These are phyloP conservation scores for Rubus idaeus DNA, from an alignment of 306 rosid genomes.

Conservation along the genomic window DNA sequence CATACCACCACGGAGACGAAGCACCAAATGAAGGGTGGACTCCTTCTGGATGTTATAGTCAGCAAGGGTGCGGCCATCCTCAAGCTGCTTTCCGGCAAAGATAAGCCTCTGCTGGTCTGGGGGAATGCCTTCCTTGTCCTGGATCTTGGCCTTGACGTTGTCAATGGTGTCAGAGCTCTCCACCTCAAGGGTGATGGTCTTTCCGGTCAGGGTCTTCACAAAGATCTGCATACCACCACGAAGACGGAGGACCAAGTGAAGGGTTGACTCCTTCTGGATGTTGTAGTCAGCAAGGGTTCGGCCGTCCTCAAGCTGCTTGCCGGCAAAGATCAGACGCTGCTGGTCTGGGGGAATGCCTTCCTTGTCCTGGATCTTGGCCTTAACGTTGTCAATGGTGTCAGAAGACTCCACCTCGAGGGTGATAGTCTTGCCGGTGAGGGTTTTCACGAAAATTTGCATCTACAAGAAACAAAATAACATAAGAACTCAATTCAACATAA, in stretches of 20 bases:
- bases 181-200: constrained; percentile 70
- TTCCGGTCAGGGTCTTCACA: constrained; percentile 67
- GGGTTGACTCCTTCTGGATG: constrained; percentile 42
- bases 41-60: constrained; percentile 80
- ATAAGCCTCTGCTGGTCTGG: constrained; percentile 71
- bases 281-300: constrained; percentile 27
- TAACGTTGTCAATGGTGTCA: constrained; percentile 37
- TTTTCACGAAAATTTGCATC: constrained; percentile 60
- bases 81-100: constrained; percentile 72
- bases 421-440: constrained; percentile 40
- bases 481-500: background rate
- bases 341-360: constrained; percentile 35
- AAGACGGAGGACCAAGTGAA: constrained; percentile 40
- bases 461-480: constrained; percentile 4
- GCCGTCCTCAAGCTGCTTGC: constrained; percentile 38
- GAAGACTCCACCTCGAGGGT: constrained; percentile 37
- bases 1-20: constrained; percentile 80
- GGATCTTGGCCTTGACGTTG: constrained; percentile 68
- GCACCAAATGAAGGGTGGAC: constrained; percentile 64
- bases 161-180: constrained; percentile 69
- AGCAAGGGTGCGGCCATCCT: constrained; percentile 66
- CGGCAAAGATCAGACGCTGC: constrained; percentile 32
- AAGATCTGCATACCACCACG: constrained; percentile 46
- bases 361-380: constrained; percentile 38
- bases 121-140: constrained; percentile 76